phyloP scores from a whole-genome alignment of 352 stramenopile species.

The Albugo laibachii region DNA sequence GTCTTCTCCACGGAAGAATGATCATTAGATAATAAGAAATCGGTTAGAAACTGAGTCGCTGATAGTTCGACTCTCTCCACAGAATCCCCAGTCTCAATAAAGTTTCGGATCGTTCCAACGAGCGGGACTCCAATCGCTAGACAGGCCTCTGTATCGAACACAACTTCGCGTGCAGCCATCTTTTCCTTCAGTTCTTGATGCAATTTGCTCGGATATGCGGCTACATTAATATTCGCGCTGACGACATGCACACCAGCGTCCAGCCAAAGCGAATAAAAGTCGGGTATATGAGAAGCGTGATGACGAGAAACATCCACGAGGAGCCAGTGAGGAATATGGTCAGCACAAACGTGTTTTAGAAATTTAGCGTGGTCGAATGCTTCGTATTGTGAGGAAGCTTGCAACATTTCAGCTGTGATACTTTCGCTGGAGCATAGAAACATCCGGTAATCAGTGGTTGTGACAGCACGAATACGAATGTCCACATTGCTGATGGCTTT shows the following conservation, averaged over 20 bases:
- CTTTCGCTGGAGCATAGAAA: slow-evolving; percentile 40
- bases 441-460: slow-evolving; percentile 39
- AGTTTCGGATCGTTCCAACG: slow-evolving; percentile 83
- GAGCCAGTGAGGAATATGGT: slow-evolving; percentile 82
- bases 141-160: slow-evolving; percentile 69
- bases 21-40: background rate
- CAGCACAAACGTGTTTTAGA: slow-evolving; percentile 52
- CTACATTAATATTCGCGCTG: slow-evolving; percentile 83
- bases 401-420: slow-evolving; percentile 19
- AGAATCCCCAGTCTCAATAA: slow-evolving; percentile 84
- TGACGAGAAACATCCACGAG: slow-evolving; percentile 83
- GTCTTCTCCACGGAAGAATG: slow-evolving; percentile 12
- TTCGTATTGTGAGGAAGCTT: slow-evolving; percentile 6
- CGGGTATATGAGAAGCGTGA: slow-evolving; percentile 50
- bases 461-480: slow-evolving; percentile 60
- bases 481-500: slow-evolving; percentile 70
- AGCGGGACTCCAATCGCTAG: slow-evolving; percentile 79
- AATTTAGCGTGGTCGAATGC: slow-evolving; percentile 49
- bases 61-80: slow-evolving; percentile 82
- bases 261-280: slow-evolving; percentile 81
- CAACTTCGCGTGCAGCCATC: slow-evolving; percentile 71
- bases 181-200: slow-evolving; percentile 53
- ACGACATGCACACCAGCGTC: slow-evolving; percentile 82
- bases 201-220: slow-evolving; percentile 44
- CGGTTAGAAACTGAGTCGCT: slow-evolving; percentile 14